Base-by-base conservation (phyloP, 352 stramenopile genomes). In the Phytopythium montanum region DNA sequence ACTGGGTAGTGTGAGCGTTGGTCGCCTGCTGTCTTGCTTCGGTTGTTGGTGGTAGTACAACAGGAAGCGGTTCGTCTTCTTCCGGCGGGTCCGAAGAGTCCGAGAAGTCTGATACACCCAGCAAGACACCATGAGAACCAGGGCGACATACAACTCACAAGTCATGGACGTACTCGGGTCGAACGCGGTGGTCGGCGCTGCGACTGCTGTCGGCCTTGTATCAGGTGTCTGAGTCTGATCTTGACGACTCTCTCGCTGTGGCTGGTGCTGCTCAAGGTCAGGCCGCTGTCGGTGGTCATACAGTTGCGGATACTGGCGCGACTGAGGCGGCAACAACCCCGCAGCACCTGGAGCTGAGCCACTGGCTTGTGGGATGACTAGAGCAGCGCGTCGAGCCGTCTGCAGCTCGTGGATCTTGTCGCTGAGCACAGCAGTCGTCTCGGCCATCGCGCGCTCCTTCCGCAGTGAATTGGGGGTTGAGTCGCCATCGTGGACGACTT, bases 1-100 rank as follows among this genome's bases (percentile, higher is more conserved):
- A 23, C 5, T 52, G 45, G 3, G 5, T 25, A 39, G 28, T 18
- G 16, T 14, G 23, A 10, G 12, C 23, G 21, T 6, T 14, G n/a
- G 25, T 56, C 25, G 18, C 12, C 21, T 48, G 19, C 4, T n/a
- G 18, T 9, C 6, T 2, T 14, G 44, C 21, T 50, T 5, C 44
- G 10, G 14, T 10, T 9, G 46, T 6, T 6, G 42, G 29, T 33
- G 44, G 55, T 21, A 28, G 6, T 6, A 55, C 31, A 12, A 52
- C 31, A 0, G 62, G 41, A 34, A 61, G 33, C 18, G 62, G 62
- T 25, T 69, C 56, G 28, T 69, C 62, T 38, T 65, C 62, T 10
- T 65, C 57, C 1, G 57, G 58, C 31, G 33, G 33, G 8, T 61
- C 51, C 3, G 55, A 61, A 6, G 55, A 29, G 41, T 61, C 55